A percentile compares a stretch with the other conserved stretches of the same genome.
These are phyloP conservation scores for Suillus cothurnatus DNA, from an alignment of 768 basidiomycete species.

Conservation along the genomic window DNA sequence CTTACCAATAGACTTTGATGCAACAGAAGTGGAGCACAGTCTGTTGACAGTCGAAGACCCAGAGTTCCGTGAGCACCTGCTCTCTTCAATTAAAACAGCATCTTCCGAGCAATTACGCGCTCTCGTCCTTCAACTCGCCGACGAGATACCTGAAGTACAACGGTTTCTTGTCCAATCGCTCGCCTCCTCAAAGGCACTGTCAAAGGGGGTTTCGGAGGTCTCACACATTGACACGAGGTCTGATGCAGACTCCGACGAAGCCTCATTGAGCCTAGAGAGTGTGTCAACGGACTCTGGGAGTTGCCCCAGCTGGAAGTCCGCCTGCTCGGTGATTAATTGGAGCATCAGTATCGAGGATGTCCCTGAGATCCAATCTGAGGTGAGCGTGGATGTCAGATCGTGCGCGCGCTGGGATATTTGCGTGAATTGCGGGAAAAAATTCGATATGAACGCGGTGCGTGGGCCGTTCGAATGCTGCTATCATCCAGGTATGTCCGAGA, in stretches of 20 bases:
- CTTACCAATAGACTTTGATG: background rate
- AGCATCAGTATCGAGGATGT: conserved; percentile 1
- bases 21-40: background rate
- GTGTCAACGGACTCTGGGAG: background rate
- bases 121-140: conserved; percentile 1
- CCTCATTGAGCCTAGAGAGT: background rate
- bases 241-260: background rate
- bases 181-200: background rate
- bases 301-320: conserved; percentile 3
- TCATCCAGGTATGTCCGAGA: conserved; percentile 53
- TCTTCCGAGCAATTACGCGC: background rate
- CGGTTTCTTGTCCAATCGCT: background rate
- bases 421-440: conserved; percentile 49
- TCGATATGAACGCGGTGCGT: conserved; percentile 40
- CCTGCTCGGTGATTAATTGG: background rate
- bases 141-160: conserved; percentile 5
- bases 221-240: background rate
- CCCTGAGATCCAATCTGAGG: conserved; percentile 4
- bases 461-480: conserved; percentile 47
- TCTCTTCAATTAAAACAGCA: conserved; percentile 2
- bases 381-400: background rate
- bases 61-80: background rate
- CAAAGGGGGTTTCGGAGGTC: background rate
- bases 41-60: background rate
- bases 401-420: conserved; percentile 50